Base-by-base conservation (phyloP, 441 rosid species). In the Pelargonium myrrhifolium region DNA sequence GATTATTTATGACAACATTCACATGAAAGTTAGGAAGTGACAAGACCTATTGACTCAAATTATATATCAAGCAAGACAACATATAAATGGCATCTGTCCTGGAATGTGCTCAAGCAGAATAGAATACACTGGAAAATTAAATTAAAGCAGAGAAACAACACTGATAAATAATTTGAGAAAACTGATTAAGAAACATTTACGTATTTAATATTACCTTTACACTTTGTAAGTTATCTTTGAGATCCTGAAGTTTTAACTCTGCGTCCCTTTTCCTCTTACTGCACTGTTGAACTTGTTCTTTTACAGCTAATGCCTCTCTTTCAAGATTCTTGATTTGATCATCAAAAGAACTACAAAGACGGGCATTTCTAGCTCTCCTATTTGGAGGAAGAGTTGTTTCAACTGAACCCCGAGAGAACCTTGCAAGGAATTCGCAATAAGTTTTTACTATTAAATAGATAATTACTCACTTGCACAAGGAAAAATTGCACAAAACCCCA, bases 351-450 rank as follows among this genome's bases (percentile, higher is more conserved):
- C 88, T 83, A 84, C 90, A 86, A 17, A 95, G 95, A 62, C 93
- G 93, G 12, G 87, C 84, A 74, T 82, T 77, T 80, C 84, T 82
- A 62, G 73, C 62, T 64, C 70, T 83, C 76, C 71, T 69, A 65
- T 66, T 75, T 59, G 92, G 78, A 51, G 98, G 98, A 77, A 95
- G 93, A 64, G 85, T 84, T 39, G 98, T 95, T 82, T 92, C 92
- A 68, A 90, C 98, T 70, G 90, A 76, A 26, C 90, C 88, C 63
- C 98, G 95, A 59, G 80, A 86, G 82, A 92, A 92, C 98, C 96
- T 95, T 77, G 49, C 78, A 71, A 62, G 74, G 72, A 75, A 47
- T 62, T 47, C 62, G 14, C 9, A 51, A 71, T 43, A 12, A 71
- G 17, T 9, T 62, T 62, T 37, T 62, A 35, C 9, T 59, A 22